Base-by-base conservation (phyloP, 805 yeast species). In the Sugiyamaella boreocaroliniensis region DNA sequence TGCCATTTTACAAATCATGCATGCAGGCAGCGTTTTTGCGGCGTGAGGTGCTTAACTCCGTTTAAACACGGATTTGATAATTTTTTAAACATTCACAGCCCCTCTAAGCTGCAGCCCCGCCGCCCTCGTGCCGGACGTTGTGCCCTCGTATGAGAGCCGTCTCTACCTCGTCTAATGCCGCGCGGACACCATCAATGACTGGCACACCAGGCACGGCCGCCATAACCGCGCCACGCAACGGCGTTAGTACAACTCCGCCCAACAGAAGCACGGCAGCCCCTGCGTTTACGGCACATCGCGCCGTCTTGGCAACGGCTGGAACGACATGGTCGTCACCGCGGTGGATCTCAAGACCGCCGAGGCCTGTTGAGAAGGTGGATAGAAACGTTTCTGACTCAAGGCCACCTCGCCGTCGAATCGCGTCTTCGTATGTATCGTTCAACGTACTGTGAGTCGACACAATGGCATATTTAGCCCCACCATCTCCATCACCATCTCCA, bases 381-480 rank as follows among this genome's bases (percentile, higher is more conserved):
- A 56, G 62, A 42, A 55, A 64, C 12, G 56, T 19, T 4, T 64
- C 63, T 50, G 48, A 55, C 55, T 43, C 52, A 29, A 44, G 51
- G 32, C 10, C 50, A 29, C 4, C 34, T 3, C 1, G 43, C 50
- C 12, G 52, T 49, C 16, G 45, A 49, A 29, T 54, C 52, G 29
- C 44, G 32, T 29, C 45, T 37, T 10, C 20, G 10, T 43, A 41
- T 4, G 26, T 48, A 2, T 66, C 60, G 54, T 80, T 82, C 85
- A 86, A 82, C 29, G 72, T 75, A 44, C 69, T 70, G 16, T 76
- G 75, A 20, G 86, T 81, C 2, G 87, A 82, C 46, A 82, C 69
- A 26, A 83, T 78, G 16, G 80, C 79, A 71, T 77, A 77, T 59
- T 76, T 62, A 44, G 32, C 18, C 34, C 26, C 34, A 43, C 5